Evolutionary conservation across 116 monocot species (phyloP).

Genomic region (Phalaenopsis hybrid): DNA sequence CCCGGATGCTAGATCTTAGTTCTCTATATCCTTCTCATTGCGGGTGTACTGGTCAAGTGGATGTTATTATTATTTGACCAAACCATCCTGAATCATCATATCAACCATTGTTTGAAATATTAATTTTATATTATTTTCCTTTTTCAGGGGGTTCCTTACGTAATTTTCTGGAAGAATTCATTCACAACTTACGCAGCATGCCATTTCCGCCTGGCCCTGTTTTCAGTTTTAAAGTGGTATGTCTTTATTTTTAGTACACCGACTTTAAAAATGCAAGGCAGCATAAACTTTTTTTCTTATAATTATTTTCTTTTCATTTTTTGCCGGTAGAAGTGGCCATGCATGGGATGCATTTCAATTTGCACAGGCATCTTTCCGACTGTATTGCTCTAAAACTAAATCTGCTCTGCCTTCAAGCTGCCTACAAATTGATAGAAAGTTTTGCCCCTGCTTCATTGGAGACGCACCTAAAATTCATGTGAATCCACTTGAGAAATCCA

Average conservation of each 20-base stretch:
- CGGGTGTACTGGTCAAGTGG: neutral
- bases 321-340: slow-evolving; percentile 45
- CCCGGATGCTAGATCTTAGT: neutral
- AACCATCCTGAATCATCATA: neutral
- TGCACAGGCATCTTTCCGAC: slow-evolving; percentile 48
- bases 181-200: slow-evolving; percentile 40
- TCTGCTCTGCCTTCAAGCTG: slow-evolving; percentile 19
- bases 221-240: slow-evolving; percentile 55
- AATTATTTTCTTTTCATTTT: neutral
- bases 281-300: neutral
- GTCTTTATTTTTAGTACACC: neutral
- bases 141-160: slow-evolving; percentile 47
- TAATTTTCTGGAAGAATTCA: slow-evolving; percentile 51
- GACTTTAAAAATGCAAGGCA: neutral
- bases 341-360: slow-evolving; percentile 68
- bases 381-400: slow-evolving; percentile 40
- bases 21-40: neutral
- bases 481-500: slow-evolving; percentile 16
- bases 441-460: slow-evolving; percentile 38
- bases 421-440: slow-evolving; percentile 18
- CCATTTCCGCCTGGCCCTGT: slow-evolving; percentile 52
- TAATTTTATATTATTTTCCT: slow-evolving; percentile 2
- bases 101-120: neutral
- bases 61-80: neutral
- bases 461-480: slow-evolving; percentile 47